phyloP scores from a whole-genome alignment of 768 basidiomycete species.

The Naganishia antarctica region DNA sequence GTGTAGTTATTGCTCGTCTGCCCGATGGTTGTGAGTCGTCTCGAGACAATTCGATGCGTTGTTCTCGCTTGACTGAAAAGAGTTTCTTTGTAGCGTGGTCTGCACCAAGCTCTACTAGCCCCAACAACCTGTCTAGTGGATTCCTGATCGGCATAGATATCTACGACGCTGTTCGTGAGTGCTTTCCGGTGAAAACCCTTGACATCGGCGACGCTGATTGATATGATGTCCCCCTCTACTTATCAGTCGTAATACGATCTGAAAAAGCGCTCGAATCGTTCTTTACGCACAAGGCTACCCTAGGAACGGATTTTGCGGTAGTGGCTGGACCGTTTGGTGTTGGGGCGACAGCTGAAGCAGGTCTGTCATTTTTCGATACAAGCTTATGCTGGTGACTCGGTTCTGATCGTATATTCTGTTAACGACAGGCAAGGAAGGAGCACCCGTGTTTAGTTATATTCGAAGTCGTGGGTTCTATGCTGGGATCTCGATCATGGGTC shows the following conservation, averaged over 20 bases:
- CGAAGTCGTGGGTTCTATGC: constrained; percentile 47
- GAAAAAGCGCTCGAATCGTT: constrained; percentile 47
- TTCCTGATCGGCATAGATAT: constrained; percentile 49
- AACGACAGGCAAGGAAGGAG: constrained; percentile 32
- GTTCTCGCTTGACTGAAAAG: neutral
- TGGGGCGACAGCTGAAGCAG: constrained; percentile 47
- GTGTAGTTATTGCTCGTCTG: constrained; percentile 47
- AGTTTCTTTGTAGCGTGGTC: constrained; percentile 44
- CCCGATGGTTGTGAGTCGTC: constrained; percentile 45
- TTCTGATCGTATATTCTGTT: neutral
- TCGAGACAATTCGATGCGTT: neutral
- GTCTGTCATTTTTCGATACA: constrained; percentile 21
- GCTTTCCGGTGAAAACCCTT: no score
- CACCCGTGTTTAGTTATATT: constrained; percentile 47
- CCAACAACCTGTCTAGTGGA: constrained; percentile 48
- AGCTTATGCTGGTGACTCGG: neutral
- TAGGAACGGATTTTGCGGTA: constrained; percentile 45
- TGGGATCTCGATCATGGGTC: constrained; percentile 48
- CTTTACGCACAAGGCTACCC: constrained; percentile 45
- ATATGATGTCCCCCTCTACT: neutral
- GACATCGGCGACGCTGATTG: no score
- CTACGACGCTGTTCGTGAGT: constrained; percentile 44
- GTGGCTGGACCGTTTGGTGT: constrained; percentile 48
- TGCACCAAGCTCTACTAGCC: constrained; percentile 44
- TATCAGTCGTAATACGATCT: constrained; percentile 46